Percentiles rank a stretch among this genome's conserved stretches.
These are phyloP conservation scores for Bipolaris oryzae DNA, from an alignment of 2,329 filamentous ascomycete species.

Conservation along the genomic window DNA sequence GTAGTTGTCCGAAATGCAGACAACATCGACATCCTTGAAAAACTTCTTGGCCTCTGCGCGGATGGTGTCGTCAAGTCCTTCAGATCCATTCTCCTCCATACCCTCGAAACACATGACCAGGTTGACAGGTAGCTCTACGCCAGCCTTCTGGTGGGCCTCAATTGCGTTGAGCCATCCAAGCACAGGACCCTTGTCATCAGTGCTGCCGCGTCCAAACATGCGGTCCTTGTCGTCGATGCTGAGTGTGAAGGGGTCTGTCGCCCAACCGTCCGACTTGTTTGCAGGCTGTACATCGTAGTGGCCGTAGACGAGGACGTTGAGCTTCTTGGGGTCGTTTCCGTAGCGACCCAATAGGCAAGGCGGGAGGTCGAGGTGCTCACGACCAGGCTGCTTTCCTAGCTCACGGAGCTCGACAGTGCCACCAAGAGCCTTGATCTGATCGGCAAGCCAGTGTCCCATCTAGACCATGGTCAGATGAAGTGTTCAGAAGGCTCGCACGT, in stretches of 20 bases:
- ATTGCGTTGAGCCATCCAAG: slow-evolving; percentile 98
- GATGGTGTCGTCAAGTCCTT: slow-evolving; percentile 95
- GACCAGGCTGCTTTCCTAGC: slow-evolving; percentile 89
- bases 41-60: slow-evolving; percentile 87
- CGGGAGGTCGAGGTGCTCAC: slow-evolving; percentile 87
- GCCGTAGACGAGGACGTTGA: slow-evolving; percentile 94
- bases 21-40: slow-evolving; percentile 93
- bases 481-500: not conserved
- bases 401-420: slow-evolving; percentile 85
- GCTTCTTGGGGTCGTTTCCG: slow-evolving; percentile 88
- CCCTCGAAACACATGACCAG: slow-evolving; percentile 99
- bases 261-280: slow-evolving; percentile 91
- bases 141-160: slow-evolving; percentile 94
- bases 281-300: slow-evolving; percentile 99
- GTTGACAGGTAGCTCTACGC: slow-evolving; percentile 94
- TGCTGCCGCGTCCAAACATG: slow-evolving; percentile 95
- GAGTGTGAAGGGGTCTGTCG: slow-evolving; percentile 90
- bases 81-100: slow-evolving; percentile 98
- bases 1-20: slow-evolving; percentile 99
- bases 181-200: slow-evolving; percentile 97
- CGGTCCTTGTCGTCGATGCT: slow-evolving; percentile 86
- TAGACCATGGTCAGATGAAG: slow-evolving; percentile 31
- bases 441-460: slow-evolving; percentile 91
- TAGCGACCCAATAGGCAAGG: slow-evolving; percentile 92
- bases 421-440: slow-evolving; percentile 81